These are phyloP conservation scores for Trichoderma afroharzianum DNA, from an alignment of 2,329 filamentous ascomycete species.

Conservation along the genomic window DNA sequence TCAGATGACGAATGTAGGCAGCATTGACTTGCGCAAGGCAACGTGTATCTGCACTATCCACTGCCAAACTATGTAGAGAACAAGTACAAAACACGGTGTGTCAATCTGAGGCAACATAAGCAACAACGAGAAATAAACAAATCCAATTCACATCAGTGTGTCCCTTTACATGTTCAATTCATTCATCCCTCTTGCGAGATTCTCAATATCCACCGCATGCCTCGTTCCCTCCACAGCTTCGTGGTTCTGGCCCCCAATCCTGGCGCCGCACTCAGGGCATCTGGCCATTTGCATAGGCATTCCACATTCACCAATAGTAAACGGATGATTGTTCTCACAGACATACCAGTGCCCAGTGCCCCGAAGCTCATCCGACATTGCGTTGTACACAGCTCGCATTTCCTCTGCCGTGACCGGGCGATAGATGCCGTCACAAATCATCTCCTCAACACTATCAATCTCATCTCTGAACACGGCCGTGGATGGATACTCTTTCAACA, in stretches of 20 bases:
- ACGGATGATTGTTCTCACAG: slow-evolving; percentile 35
- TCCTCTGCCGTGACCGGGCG: slow-evolving; percentile 40
- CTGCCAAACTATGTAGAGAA: not conserved
- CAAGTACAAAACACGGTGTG: not conserved
- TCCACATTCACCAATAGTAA: slow-evolving; percentile 64
- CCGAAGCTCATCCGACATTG: slow-evolving; percentile 42
- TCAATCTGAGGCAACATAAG: not conserved
- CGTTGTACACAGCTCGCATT: slow-evolving; percentile 40
- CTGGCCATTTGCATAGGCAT: slow-evolving; percentile 58
- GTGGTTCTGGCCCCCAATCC: slow-evolving; percentile 55
- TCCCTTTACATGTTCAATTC: not conserved
- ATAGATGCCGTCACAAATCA: slow-evolving; percentile 34
- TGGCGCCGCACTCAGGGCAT: slow-evolving; percentile 60
- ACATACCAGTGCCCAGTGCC: slow-evolving; percentile 37
- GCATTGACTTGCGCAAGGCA: not conserved
- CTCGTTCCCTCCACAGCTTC: slow-evolving; percentile 47
- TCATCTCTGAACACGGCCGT: not conserved
- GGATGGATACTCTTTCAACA: slow-evolving; percentile 1
- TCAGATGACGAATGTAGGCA: not conserved
- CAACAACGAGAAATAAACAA: not conserved
- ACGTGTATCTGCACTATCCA: not conserved
- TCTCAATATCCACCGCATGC: slow-evolving; percentile 34
- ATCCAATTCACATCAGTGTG: not conserved
- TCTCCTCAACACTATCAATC: not conserved
- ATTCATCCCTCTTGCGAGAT: not conserved